Conservation (phyloP, 1,139 yeast genomes). For the Pichia sp. region DNA sequence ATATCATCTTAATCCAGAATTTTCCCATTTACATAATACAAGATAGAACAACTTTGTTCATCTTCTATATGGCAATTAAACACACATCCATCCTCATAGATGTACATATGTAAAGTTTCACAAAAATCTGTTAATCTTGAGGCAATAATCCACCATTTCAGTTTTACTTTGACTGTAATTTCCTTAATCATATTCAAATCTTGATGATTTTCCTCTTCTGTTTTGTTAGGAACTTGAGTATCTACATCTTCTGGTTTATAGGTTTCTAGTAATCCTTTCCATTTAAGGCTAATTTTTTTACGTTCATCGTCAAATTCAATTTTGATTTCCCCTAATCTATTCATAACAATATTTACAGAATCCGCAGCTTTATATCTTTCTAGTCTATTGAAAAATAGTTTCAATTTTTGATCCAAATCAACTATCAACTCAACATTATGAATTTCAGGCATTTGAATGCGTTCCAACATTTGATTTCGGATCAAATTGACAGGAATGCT, state of each 20-base stretch:
- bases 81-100: constrained; percentile 48
- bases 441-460: constrained; percentile 4
- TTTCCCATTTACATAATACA: constrained; percentile 36
- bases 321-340: constrained; percentile 35
- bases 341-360: constrained; percentile 28
- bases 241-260: constrained; percentile 10
- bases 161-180: constrained; percentile 39
- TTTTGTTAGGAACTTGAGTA: neutral
- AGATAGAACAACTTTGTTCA: constrained; percentile 48
- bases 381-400: constrained; percentile 43
- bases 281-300: constrained; percentile 47
- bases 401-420: constrained; percentile 43
- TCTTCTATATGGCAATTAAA: constrained; percentile 54
- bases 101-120: constrained; percentile 44
- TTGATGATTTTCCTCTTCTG: neutral
- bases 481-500: constrained; percentile 49
- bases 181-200: constrained; percentile 24
- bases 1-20: constrained; percentile 5
- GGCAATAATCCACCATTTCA: constrained; percentile 55
- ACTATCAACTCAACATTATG: constrained; percentile 6
- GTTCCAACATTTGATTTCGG: constrained; percentile 3
- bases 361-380: constrained; percentile 48
- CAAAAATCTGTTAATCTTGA: constrained; percentile 49
- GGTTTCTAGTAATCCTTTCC: constrained; percentile 43
- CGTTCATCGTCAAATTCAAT: constrained; percentile 52